Evolutionary conservation across 192 early-diverging fungal species (phyloP).

Genomic region (Coemansia sp.): DNA sequence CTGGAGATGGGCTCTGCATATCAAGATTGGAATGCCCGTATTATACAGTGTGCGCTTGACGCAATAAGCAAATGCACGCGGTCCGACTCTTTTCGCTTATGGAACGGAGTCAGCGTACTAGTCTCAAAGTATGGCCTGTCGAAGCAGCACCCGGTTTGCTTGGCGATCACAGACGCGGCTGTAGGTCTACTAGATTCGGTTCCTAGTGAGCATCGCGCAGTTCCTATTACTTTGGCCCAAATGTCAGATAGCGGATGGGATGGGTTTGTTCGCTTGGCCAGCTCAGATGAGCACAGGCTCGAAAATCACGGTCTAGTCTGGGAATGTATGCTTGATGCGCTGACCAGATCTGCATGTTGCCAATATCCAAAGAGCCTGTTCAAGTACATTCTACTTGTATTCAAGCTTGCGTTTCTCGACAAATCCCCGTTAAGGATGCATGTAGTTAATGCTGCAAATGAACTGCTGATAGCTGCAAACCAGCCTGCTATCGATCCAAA

Average conservation of each 20-base stretch:
- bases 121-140: neutral
- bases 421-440: neutral
- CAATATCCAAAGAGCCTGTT: neutral
- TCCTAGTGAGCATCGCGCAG: neutral
- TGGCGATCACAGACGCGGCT: neutral
- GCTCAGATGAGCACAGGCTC: neutral
- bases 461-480: neutral
- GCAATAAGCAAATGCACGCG: neutral
- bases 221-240: neutral
- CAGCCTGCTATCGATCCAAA: slow-evolving; percentile 14
- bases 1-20: neutral
- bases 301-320: slow-evolving; percentile 10
- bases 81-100: neutral
- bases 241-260: neutral
- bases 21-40: slow-evolving; percentile 14
- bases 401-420: slow-evolving; percentile 20
- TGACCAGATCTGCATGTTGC: neutral
- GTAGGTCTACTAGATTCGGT: neutral
- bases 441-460: slow-evolving; percentile 12
- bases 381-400: slow-evolving; percentile 11
- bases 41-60: neutral
- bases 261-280: neutral
- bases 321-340: slow-evolving; percentile 17
- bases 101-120: neutral
- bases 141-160: neutral